Evolutionary conservation across 2,329 filamentous ascomycete species (phyloP), one percentile per base, ranked within the genome.

Genomic region (Colletotrichum abscissum): DNA sequence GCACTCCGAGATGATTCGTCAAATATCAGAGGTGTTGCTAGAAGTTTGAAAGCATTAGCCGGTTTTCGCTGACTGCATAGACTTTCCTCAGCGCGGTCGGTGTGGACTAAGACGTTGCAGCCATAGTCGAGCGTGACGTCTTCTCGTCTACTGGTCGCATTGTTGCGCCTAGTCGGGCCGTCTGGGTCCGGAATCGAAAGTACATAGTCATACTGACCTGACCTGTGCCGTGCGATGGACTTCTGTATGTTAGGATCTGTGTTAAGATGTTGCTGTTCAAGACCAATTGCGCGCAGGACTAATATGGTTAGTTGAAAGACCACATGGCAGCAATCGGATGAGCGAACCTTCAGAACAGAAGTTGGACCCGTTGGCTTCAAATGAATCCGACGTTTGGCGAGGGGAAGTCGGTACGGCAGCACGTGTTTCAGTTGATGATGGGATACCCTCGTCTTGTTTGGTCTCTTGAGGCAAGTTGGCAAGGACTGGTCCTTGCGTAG

Each of bases 201-300:
- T 68, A 88, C 78, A 82, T 84, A 89, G 76, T 88, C 85, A 77
- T 86, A 89, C 79, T 87, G 82, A 83, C 85, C 85, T 81, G 83
- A 82, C 74, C 84, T 79, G 78, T 88, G 86, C 75, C 81, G 84
- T 63, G 80, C 77, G 62, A 86, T 79, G 24, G 68, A 58, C 46
- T 30, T 24, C 30, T 52, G 42, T 28, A 73, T 52, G 16, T 22
- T 2, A 24, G 26, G 30, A 56, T 67, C 26, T 55, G 12, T 49
- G 30, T 35, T 14, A n/a, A 59, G 19, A 22, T 16, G 26, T 33
- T 65, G 64, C 38, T 63, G 30, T 35, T 69, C 60, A 42, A 67
- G 57, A 42, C 57, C 35, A 52, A 55, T 46, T 59, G 56, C 67
- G 56, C 19, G 42, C 16, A 63, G 35, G 35, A 69, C 72, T 73